Evolutionary conservation across 192 early-diverging fungal species (phyloP).

Genomic region (Podila horticola): DNA sequence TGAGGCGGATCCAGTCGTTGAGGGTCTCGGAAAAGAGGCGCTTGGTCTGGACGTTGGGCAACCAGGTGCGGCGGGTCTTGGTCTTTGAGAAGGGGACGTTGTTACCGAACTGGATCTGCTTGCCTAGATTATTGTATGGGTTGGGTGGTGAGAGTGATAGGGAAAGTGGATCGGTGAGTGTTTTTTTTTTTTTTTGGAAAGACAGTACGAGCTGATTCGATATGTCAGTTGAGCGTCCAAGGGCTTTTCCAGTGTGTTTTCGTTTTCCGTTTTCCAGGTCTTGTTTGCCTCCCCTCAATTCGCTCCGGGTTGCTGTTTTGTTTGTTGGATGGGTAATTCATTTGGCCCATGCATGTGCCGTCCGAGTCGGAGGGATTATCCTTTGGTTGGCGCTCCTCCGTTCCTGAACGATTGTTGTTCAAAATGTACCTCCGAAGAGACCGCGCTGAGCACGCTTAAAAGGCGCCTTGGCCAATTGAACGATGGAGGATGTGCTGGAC

Average conservation of each 20-base stretch:
- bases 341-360: too few species aligned
- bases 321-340: too few species aligned
- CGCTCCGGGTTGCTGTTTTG: too few species aligned
- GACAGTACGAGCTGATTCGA: not conserved
- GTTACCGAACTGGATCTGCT: constrained; percentile 70
- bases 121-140: constrained; percentile 29
- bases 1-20: constrained; percentile 62
- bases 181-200: too few species aligned
- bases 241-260: too few species aligned
- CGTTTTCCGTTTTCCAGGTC: too few species aligned
- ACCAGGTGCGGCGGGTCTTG: constrained; percentile 81
- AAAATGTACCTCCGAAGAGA: constrained; percentile 59
- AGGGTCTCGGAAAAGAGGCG: constrained; percentile 74
- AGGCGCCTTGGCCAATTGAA: constrained; percentile 57
- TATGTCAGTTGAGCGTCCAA: too few species aligned
- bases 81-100: constrained; percentile 71
- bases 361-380: too few species aligned
- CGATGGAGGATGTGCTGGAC: constrained; percentile 47
- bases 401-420: not conserved
- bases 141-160: too few species aligned
- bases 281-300: too few species aligned
- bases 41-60: constrained; percentile 79
- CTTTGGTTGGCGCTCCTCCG: not conserved
- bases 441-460: constrained; percentile 69
- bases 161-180: too few species aligned